Conservation (phyloP, 352 stramenopile genomes). For the Phytophthora crassamura region DNA sequence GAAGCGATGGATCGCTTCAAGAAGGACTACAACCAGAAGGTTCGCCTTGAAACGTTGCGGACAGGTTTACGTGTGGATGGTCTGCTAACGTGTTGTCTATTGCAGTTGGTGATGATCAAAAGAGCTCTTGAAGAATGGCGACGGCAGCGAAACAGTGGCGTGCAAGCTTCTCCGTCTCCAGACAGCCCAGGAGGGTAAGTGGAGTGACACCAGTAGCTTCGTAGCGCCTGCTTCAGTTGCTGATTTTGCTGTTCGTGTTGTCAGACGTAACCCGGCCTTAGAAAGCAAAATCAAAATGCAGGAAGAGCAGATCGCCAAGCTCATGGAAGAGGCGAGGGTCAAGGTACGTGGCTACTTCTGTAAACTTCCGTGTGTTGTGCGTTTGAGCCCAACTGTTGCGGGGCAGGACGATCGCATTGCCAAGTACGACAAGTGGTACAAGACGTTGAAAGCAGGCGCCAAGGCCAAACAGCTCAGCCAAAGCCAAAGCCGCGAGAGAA, state of each 20-base stretch:
- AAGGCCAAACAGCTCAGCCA: conserved; percentile 81
- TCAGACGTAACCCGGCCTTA: conserved; percentile 29
- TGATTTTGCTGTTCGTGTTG: conserved; percentile 13
- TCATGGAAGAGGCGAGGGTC: conserved; percentile 53
- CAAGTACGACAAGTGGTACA: conserved; percentile 90
- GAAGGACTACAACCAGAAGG: conserved; percentile 89
- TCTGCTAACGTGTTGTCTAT: neutral
- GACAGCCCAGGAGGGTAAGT: conserved; percentile 26
- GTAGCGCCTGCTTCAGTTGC: neutral
- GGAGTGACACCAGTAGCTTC: no score
- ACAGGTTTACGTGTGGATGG: neutral
- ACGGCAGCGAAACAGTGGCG: conserved; percentile 54
- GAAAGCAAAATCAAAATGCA: conserved; percentile 54
- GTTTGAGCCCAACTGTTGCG: conserved; percentile 7
- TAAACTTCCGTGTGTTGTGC: neutral
- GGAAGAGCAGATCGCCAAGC: conserved; percentile 63
- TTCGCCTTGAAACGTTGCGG: conserved; percentile 13
- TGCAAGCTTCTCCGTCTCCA: conserved; percentile 16
- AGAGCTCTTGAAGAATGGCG: conserved; percentile 90
- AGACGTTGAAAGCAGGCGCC: conserved; percentile 82
- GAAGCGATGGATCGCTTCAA: conserved; percentile 90
- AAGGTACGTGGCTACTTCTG: conserved; percentile 35
- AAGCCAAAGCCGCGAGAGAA: conserved; percentile 45
- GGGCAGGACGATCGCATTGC: conserved; percentile 70
- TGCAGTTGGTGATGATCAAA: conserved; percentile 89